phyloP scores from a whole-genome alignment of 371 early-diverging fungal genomes.

The Mucor sp. region DNA sequence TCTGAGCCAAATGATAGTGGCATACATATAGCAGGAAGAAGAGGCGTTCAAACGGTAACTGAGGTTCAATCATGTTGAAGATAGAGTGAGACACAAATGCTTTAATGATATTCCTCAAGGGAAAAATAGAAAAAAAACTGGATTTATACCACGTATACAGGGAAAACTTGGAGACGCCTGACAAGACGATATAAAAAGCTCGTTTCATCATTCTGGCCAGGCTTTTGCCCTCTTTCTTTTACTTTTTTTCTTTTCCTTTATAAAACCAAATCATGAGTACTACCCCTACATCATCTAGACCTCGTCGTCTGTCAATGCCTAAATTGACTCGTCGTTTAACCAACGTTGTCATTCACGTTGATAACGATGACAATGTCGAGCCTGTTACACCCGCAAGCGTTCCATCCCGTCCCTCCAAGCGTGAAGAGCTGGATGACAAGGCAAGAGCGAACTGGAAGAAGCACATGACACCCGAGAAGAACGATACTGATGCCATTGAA shows the following conservation, averaged over 20 bases:
- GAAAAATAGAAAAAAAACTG: neutral
- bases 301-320: slow-evolving; percentile 23
- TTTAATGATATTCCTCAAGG: neutral
- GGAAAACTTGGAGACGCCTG: neutral
- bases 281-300: slow-evolving; percentile 14
- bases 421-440: slow-evolving; percentile 1
- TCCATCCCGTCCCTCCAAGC: slow-evolving; percentile 7
- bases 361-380: slow-evolving; percentile 17
- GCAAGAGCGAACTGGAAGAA: slow-evolving; percentile 9
- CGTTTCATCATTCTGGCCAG: neutral
- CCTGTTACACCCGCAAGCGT: slow-evolving; percentile 14
- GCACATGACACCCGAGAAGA: slow-evolving; percentile 11
- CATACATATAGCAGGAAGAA: too few species aligned
- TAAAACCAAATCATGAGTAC: slow-evolving; percentile 3
- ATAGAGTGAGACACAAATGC: neutral
- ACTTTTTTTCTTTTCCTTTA: neutral
- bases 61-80: neutral
- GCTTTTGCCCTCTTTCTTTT: neutral
- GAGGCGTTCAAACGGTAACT: neutral
- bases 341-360: slow-evolving; percentile 24
- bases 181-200: neutral
- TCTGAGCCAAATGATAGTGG: neutral
- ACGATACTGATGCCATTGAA: slow-evolving; percentile 66
- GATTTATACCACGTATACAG: neutral
- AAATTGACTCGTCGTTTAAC: slow-evolving; percentile 27